A percentile compares a stretch with the other conserved stretches of the same genome.
phyloP scores from a whole-genome alignment of 352 stramenopile genomes.

The Phytopythium montanum region DNA sequence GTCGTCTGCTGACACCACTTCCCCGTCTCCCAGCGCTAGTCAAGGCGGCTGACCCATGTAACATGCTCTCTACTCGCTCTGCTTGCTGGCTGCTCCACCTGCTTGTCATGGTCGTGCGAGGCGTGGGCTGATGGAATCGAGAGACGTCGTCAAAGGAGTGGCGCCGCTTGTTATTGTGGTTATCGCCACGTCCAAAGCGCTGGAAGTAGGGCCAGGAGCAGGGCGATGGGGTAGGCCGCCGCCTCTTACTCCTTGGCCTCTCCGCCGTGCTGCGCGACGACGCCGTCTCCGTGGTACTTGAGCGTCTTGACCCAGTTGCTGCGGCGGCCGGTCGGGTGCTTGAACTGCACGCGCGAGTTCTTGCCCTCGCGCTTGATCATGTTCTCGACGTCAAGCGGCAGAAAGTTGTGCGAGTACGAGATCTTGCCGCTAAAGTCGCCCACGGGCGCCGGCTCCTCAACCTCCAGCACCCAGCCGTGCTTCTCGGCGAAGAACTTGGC shows the following conservation, averaged over 20 bases:
- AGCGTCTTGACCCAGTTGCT: constrained; percentile 89
- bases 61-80: neutral
- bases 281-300: constrained; percentile 83
- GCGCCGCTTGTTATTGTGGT: too few relatives aligned
- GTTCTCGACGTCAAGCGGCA: constrained; percentile 68
- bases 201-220: too few relatives aligned
- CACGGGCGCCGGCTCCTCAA: constrained; percentile 66
- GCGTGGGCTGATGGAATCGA: too few relatives aligned
- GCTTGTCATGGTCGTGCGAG: too few relatives aligned
- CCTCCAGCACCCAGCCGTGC: constrained; percentile 84
- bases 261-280: constrained; percentile 75
- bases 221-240: too few relatives aligned
- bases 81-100: too few relatives aligned
- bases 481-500: constrained; percentile 82
- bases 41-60: neutral
- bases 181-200: too few relatives aligned
- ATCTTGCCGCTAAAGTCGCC: constrained; percentile 77
- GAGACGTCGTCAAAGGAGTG: too few relatives aligned
- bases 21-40: too few relatives aligned
- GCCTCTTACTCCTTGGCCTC: constrained; percentile 71
- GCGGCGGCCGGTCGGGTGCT: constrained; percentile 66
- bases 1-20: constrained; percentile 22
- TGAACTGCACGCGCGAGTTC: constrained; percentile 71
- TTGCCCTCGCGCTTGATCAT: constrained; percentile 79
- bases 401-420: constrained; percentile 87